Conservation (phyloP, 139 green algal genomes). For the Micractinium conductrix region DNA sequence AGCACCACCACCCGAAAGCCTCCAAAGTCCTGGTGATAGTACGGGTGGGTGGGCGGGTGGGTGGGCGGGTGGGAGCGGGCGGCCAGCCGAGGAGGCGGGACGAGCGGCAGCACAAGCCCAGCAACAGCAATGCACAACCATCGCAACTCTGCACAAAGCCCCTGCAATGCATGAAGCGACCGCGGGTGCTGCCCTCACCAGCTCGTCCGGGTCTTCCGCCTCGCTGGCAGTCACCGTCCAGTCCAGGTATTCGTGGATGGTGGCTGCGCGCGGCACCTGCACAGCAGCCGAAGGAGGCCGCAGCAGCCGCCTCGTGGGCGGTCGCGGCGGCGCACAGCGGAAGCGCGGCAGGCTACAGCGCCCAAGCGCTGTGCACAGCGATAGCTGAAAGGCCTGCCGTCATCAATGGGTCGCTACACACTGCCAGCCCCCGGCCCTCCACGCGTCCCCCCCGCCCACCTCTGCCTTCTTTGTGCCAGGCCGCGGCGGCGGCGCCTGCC, state of each 20-base stretch:
- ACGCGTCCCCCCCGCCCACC: neutral
- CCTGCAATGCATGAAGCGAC: neutral
- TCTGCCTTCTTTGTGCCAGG: conserved; percentile 68
- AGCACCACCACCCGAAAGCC: conserved; percentile 87
- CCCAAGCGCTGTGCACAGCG: too few species aligned
- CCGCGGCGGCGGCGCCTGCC: conserved; percentile 70
- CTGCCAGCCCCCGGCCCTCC: too few species aligned
- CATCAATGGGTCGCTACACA: too few species aligned
- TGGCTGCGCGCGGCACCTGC: conserved; percentile 74
- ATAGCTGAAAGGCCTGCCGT: too few species aligned
- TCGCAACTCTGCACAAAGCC: neutral
- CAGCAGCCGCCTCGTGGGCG: too few species aligned
- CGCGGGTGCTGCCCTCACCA: conserved; percentile 45
- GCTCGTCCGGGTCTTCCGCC: conserved; percentile 66
- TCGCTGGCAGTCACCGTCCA: conserved; percentile 89
- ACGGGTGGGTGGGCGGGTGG: too few species aligned
- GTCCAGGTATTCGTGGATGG: conserved; percentile 96
- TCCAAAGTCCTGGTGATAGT: conserved; percentile 81
- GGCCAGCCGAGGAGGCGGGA: neutral
- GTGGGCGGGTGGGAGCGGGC: neutral
- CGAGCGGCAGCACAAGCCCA: neutral
- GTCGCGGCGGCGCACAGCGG: too few species aligned
- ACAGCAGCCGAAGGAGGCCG: too few species aligned
- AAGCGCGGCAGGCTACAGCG: too few species aligned
- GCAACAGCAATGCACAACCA: neutral